A percentile compares a stretch with the other conserved stretches of the same genome.
phyloP scores from a whole-genome alignment of 805 yeast species.

The Saturnispora sanitii region DNA sequence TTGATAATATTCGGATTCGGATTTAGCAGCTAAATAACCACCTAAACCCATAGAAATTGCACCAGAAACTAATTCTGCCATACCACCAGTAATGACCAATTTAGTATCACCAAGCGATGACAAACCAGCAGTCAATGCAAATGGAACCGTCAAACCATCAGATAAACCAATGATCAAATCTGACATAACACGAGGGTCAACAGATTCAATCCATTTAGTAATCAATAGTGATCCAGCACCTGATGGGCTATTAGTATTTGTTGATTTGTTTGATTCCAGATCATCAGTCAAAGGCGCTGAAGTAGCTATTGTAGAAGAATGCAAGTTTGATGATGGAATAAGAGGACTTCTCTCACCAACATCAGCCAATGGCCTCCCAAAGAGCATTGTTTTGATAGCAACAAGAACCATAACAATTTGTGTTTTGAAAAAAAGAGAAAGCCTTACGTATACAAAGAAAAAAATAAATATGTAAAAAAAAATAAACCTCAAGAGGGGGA shows the following conservation, averaged over 20 bases:
- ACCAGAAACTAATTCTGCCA: conserved; percentile 95
- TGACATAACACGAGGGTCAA: conserved; percentile 89
- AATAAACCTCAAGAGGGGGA: not conserved
- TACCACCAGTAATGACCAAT: conserved; percentile 93
- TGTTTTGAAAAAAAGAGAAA: not conserved
- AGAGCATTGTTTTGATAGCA: conserved; percentile 1
- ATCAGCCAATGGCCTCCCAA: conserved; percentile 1
- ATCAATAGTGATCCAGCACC: too few species aligned
- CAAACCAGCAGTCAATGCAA: conserved; percentile 94
- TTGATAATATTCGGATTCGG: conserved; percentile 68
- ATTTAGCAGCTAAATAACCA: conserved; percentile 89
- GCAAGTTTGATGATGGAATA: not conserved
- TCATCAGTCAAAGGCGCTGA: not conserved
- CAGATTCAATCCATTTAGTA: conserved; percentile 12
- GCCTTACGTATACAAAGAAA: not conserved
- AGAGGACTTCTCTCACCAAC: too few species aligned
- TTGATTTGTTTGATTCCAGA: not conserved
- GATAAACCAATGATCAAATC: conserved; percentile 89
- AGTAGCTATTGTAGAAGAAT: not conserved
- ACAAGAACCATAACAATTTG: conserved; percentile 7
- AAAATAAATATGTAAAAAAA: not conserved
- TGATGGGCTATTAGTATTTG: too few species aligned
- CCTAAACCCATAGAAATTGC: conserved; percentile 98
- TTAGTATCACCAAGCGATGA: conserved; percentile 83
- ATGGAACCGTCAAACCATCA: conserved; percentile 97